Percentiles rank a stretch among this genome's conserved stretches.
phyloP scores from a whole-genome alignment of 75 land plant species.

The Sequoia sempervirens region DNA sequence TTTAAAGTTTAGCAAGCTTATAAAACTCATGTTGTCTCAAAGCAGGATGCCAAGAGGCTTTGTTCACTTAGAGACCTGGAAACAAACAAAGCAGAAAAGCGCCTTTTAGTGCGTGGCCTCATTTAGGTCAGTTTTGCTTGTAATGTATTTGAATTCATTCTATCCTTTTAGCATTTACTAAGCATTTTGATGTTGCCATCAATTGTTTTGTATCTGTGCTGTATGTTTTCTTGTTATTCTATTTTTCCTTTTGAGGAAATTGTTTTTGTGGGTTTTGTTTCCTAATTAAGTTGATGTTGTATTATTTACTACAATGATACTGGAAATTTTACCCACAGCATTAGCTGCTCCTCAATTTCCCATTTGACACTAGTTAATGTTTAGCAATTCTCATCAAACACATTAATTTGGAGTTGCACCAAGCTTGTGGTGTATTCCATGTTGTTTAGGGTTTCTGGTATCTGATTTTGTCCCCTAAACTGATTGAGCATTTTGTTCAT shows the following conservation, averaged over 20 bases:
- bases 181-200: conserved; percentile 38
- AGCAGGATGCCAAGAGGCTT: conserved; percentile 83
- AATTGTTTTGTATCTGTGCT: conserved; percentile 3
- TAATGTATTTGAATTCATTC: conserved; percentile 35
- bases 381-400: background rate
- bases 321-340: background rate
- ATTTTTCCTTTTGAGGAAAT: conserved; percentile 1
- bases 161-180: conserved; percentile 25
- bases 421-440: background rate
- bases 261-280: background rate
- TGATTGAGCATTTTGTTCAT: background rate
- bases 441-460: background rate
- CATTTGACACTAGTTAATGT: background rate
- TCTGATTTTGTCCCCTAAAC: background rate
- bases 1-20: conserved; percentile 41
- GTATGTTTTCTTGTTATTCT: background rate
- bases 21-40: conserved; percentile 65
- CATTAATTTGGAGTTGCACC: background rate
- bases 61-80: conserved; percentile 62
- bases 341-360: background rate
- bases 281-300: background rate
- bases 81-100: conserved; percentile 69
- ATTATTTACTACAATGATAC: background rate
- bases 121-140: conserved; percentile 84
- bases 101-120: conserved; percentile 82